Evolutionary conservation across 306 rosid genomes (phyloP).

Genomic region (Morella rubra): DNA sequence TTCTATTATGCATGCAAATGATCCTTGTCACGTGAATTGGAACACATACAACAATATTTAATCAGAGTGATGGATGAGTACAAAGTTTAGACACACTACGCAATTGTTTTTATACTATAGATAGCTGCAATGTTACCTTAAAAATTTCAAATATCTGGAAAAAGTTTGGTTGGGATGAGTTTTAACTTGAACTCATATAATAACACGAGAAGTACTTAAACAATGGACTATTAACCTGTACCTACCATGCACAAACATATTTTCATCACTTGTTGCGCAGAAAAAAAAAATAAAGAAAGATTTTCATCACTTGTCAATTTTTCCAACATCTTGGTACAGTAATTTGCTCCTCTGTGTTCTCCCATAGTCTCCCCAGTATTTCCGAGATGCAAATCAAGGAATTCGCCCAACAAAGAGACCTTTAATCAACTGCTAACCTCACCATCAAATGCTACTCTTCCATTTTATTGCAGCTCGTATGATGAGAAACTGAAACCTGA

Average conservation of each 20-base stretch:
- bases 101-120: neutral
- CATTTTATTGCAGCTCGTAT: slow-evolving; percentile 61
- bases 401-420: slow-evolving; percentile 1
- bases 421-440: slow-evolving; percentile 12
- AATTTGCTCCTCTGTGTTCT: neutral
- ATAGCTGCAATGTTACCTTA: neutral
- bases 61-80: neutral
- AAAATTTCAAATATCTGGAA: neutral
- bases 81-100: neutral
- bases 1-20: neutral
- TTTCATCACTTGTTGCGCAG: neutral
- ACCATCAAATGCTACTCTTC: neutral
- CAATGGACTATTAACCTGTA: neutral
- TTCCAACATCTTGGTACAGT: slow-evolving; percentile 11
- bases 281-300: neutral
- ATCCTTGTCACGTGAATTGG: neutral
- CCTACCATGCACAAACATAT: slow-evolving; percentile 9
- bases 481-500: slow-evolving; percentile 86
- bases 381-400: neutral
- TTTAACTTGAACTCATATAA: neutral
- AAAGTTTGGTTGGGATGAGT: neutral
- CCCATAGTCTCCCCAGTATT: slow-evolving; percentile 7
- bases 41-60: no score
- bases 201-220: neutral
- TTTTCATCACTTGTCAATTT: slow-evolving; percentile 6